phyloP scores from a whole-genome alignment of 208 protist genomes.

The Trypanosoma lewisi region DNA sequence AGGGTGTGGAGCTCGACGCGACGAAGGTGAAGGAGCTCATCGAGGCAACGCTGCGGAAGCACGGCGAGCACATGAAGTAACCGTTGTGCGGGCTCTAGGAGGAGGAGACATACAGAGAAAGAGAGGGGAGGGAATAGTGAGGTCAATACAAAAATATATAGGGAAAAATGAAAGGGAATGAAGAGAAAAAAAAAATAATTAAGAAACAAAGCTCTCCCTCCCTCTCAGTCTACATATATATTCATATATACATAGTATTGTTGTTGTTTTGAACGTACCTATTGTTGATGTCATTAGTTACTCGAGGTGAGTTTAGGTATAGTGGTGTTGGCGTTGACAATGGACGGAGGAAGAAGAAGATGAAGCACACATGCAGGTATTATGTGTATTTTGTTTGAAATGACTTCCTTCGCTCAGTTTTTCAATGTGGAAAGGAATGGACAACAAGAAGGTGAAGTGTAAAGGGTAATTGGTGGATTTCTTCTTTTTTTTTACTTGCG shows the following conservation, averaged over 20 bases:
- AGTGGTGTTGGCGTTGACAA: too few relatives aligned
- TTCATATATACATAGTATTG: neutral
- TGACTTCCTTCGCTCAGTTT: too few relatives aligned
- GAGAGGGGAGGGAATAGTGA: neutral
- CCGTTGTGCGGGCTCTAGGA: neutral
- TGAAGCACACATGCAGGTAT: too few relatives aligned
- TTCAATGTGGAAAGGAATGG: too few relatives aligned
- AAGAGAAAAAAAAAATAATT: neutral
- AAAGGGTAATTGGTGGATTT: too few relatives aligned
- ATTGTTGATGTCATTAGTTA: neutral
- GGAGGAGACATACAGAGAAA: too few relatives aligned
- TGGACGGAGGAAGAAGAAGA: too few relatives aligned
- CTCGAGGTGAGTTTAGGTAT: too few relatives aligned
- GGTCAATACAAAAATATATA: neutral
- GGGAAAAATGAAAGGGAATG: neutral
- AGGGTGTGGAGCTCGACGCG: constrained; percentile 46
- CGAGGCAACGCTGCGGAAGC: constrained; percentile 63
- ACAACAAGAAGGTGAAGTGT: too few relatives aligned
- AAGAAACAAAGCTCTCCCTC: neutral
- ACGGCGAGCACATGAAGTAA: constrained; percentile 11
- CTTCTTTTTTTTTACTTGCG: too few relatives aligned
- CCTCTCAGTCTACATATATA: neutral
- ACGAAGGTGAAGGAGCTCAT: constrained; percentile 53
- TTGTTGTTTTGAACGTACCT: neutral
- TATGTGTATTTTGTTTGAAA: too few relatives aligned